A percentile compares a stretch with the other conserved stretches of the same genome.
Conservation (phyloP, 2,329 filamentous ascomycete species). For the Cyphellophora attinorum region DNA sequence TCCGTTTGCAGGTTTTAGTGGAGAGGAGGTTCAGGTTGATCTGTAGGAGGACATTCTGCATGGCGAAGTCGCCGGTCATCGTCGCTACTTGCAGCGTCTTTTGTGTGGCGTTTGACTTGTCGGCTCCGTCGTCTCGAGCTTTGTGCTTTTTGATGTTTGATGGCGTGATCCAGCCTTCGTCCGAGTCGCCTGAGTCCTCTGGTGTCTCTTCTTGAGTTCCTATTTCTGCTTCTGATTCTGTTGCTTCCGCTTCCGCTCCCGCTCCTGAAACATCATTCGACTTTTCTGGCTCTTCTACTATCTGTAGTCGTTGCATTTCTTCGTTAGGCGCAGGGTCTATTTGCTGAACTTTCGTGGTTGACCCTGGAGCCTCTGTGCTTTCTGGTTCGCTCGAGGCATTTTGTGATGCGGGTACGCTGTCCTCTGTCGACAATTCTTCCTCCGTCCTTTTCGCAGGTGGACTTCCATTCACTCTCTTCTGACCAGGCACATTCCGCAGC, state of each 20-base stretch:
- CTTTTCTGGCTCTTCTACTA: not conserved
- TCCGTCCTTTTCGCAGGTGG: conserved; percentile 36
- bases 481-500: conserved; percentile 65
- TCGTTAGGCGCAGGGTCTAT: not conserved
- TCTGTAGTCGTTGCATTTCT: not conserved
- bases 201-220: conserved; percentile 19
- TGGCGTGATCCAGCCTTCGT: conserved; percentile 87
- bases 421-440: conserved; percentile 15
- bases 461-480: conserved; percentile 66
- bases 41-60: conserved; percentile 92
- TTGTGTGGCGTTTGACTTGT: conserved; percentile 42
- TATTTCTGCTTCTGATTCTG: conserved; percentile 8
- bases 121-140: conserved; percentile 50
- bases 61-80: conserved; percentile 89
- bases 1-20: conserved; percentile 60
- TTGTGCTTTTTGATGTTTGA: conserved; percentile 82
- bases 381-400: not conserved
- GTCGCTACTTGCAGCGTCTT: conserved; percentile 76
- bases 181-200: conserved; percentile 24
- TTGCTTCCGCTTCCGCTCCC: not conserved
- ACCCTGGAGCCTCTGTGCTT: not conserved
- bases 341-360: not conserved
- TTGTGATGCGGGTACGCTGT: conserved; percentile 14
- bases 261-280: not conserved
- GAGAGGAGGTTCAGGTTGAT: conserved; percentile 90